These are phyloP conservation scores for Trichoderma sp. DNA, from an alignment of 2,329 filamentous ascomycete genomes.

Conservation along the genomic window DNA sequence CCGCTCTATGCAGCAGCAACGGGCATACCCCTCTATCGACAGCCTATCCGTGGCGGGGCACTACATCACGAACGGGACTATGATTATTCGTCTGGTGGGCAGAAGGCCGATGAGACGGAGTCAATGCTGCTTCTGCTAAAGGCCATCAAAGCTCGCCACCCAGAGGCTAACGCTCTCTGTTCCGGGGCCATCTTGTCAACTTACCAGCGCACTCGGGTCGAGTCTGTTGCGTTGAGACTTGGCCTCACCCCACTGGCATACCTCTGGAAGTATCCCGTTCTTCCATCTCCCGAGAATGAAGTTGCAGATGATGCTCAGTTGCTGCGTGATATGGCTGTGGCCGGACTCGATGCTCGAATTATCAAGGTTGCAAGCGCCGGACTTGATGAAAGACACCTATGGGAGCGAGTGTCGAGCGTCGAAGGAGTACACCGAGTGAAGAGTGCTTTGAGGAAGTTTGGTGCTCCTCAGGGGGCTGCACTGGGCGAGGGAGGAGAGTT, in stretches of 20 bases:
- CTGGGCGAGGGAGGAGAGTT: constrained; percentile 95
- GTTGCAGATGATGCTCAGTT: constrained; percentile 55
- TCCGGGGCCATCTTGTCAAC: constrained; percentile 92
- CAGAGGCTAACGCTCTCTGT: constrained; percentile 80
- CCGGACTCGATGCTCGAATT: constrained; percentile 82
- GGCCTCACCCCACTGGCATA: constrained; percentile 80
- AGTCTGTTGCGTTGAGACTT: constrained; percentile 85
- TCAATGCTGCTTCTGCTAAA: constrained; percentile 75
- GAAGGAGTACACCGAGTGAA: constrained; percentile 50
- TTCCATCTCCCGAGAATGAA: constrained; percentile 53
- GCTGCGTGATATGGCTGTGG: constrained; percentile 76
- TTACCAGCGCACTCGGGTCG: constrained; percentile 94
- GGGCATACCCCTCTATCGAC: constrained; percentile 79
- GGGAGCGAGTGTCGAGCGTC: constrained; percentile 71
- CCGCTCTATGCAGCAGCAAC: constrained; percentile 81
- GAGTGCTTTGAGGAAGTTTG: constrained; percentile 66
- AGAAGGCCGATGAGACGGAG: constrained; percentile 78
- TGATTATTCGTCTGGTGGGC: constrained; percentile 32
- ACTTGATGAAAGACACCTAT: constrained; percentile 76
- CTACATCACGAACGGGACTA: constrained; percentile 75
- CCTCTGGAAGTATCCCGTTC: constrained; percentile 85
- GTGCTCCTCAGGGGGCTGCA: constrained; percentile 66
- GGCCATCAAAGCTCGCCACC: constrained; percentile 67
- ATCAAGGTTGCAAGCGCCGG: constrained; percentile 94
- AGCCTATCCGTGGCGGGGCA: constrained; percentile 71